Conservation (phyloP, 805 yeast species). For the Saturnispora mendoncae region DNA sequence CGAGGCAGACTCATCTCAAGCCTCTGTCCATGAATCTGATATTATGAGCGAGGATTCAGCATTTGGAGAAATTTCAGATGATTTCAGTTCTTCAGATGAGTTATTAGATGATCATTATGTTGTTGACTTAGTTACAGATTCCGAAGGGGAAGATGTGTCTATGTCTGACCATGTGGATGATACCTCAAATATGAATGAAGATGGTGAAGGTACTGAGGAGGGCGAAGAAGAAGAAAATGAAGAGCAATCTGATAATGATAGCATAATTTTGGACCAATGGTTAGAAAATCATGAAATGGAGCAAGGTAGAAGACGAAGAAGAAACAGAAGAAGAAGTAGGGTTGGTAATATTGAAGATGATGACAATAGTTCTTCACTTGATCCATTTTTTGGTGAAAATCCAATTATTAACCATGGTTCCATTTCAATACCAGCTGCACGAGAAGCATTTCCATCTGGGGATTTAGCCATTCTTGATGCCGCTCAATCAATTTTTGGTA, state of each 20-base stretch:
- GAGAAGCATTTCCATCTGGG: neutral
- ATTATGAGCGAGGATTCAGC: conserved; percentile 3
- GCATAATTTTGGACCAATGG: conserved; percentile 28
- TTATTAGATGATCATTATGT: conserved; percentile 21
- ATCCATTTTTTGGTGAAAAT: too few relatives aligned
- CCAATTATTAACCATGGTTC: too few relatives aligned
- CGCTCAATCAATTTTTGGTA: conserved; percentile 11
- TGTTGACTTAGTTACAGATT: conserved; percentile 20
- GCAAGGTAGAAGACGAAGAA: conserved; percentile 17
- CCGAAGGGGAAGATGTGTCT: conserved; percentile 15
- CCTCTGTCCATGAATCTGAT: neutral
- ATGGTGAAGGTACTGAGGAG: conserved; percentile 15
- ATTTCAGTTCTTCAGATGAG: conserved; percentile 18
- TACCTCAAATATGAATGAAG: conserved; percentile 17
- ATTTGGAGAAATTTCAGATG: conserved; percentile 9
- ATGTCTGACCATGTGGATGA: conserved; percentile 16
- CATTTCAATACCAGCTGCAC: conserved; percentile 7
- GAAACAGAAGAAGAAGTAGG: conserved; percentile 7
- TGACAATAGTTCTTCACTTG: conserved; percentile 12
- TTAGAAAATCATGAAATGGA: conserved; percentile 24
- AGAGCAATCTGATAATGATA: conserved; percentile 22
- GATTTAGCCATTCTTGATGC: conserved; percentile 7
- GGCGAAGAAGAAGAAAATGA: conserved; percentile 11
- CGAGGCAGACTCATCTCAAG: neutral
- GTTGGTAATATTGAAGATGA: conserved; percentile 17